Evolutionary conservation across 352 stramenopile genomes (phyloP), one percentile per base, ranked within the genome.

Genomic region (Hyaloperonospora brassicae): DNA sequence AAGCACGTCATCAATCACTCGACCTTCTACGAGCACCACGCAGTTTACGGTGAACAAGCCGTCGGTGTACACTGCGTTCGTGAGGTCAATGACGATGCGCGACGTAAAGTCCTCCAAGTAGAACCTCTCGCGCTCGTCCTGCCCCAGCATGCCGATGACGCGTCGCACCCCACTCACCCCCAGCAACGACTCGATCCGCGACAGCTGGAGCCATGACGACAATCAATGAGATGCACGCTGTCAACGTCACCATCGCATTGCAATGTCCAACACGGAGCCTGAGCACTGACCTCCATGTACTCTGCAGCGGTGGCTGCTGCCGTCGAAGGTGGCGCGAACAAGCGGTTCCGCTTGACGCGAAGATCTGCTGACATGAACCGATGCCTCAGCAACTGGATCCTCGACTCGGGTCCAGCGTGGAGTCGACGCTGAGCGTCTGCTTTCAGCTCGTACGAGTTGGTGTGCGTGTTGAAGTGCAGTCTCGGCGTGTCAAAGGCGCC

Each of bases 31-130:
- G 9, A 98, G 59, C 6, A 97, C 84, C 9, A 97, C 77, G 50
- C 82, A 95, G 62, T 97, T 95, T 60, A 97, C 73, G 5, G 89
- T 96, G 52, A 97, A 95, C 17, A 97, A 59, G 1, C 87, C 87
- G 36, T 90, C 78, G 11, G 86, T 93, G 57, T 86, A 93, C 9
- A 84, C 76, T 52, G 79, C 76, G 24, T 89, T 77, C 11, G 64
- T 64, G 21, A 93, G 61, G 27, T 95, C 79, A 17, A 95, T 53
- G 46, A 86, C 76, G 60, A 95, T 89, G 17, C 81, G 73, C 1
- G 82, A 87, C 38, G 80, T 89, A 34, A 92, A 69, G 42, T 95
- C 84, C 64, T 93, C 84, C 10, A 95, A 52, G 51, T 82, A 93
- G 24, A 87, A 79, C 0, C 67, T 66, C 41, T 86, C 81, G 48